These are phyloP conservation scores for Paecilomyces niveus DNA, from an alignment of 2,329 filamentous ascomycete species.

Conservation along the genomic window DNA sequence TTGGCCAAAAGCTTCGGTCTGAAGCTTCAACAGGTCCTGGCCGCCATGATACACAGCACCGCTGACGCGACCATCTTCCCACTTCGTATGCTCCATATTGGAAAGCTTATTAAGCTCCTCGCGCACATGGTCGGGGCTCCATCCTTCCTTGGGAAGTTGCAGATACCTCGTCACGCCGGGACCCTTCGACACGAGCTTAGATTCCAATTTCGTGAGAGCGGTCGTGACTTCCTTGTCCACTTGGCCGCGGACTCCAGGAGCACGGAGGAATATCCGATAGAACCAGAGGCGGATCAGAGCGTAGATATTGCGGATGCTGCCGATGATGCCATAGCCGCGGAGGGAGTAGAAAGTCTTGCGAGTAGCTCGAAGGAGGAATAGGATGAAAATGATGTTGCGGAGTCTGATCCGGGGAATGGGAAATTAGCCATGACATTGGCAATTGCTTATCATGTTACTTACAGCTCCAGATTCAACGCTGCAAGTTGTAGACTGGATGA, in stretches of 20 bases:
- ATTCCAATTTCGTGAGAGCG: slow-evolving; percentile 70
- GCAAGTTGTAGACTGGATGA: slow-evolving; percentile 26
- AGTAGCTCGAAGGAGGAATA: slow-evolving; percentile 78
- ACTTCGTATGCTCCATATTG: slow-evolving; percentile 85
- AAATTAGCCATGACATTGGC: neutral
- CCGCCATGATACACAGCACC: slow-evolving; percentile 96
- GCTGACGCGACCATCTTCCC: slow-evolving; percentile 93
- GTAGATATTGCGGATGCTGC: slow-evolving; percentile 70
- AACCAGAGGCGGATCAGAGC: slow-evolving; percentile 61
- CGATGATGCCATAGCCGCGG: slow-evolving; percentile 79
- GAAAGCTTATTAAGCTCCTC: slow-evolving; percentile 72
- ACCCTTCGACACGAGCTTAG: slow-evolving; percentile 70
- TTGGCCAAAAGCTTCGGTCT: slow-evolving; percentile 86
- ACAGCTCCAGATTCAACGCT: slow-evolving; percentile 37
- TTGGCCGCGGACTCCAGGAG: slow-evolving; percentile 78
- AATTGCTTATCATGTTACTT: slow-evolving; percentile 16
- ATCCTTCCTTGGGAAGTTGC: slow-evolving; percentile 73
- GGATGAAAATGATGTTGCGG: slow-evolving; percentile 79
- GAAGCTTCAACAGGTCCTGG: slow-evolving; percentile 69
- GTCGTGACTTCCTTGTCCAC: slow-evolving; percentile 79
- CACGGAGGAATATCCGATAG: slow-evolving; percentile 78
- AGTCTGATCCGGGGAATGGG: slow-evolving; percentile 44
- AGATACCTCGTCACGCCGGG: slow-evolving; percentile 67
- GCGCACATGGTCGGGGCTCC: slow-evolving; percentile 69
- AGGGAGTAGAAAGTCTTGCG: slow-evolving; percentile 76